These are phyloP conservation scores for Hypoxylon perforatum DNA, from an alignment of 495 filamentous ascomycete species.

Conservation along the genomic window DNA sequence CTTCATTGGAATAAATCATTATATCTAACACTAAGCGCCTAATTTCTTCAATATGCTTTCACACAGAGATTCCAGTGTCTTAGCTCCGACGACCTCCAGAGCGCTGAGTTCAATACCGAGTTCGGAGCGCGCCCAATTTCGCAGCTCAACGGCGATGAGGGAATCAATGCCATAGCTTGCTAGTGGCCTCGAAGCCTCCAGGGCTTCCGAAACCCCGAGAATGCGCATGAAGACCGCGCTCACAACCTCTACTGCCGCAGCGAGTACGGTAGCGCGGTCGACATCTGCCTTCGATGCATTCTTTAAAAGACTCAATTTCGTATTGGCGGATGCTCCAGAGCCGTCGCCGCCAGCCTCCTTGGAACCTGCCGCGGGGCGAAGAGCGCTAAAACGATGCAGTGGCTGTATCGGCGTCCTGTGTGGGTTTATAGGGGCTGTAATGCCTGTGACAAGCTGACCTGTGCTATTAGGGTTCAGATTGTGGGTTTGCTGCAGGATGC, in stretches of 20 bases:
- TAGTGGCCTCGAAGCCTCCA: not conserved
- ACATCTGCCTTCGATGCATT: not conserved
- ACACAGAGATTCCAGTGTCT: not conserved
- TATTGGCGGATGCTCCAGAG: not conserved
- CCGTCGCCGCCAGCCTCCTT: not conserved
- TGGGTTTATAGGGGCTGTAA: not conserved
- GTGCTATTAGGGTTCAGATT: not conserved
- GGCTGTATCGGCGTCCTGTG: not conserved
- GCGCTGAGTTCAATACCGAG: not conserved
- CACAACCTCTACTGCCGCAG: not conserved
- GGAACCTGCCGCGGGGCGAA: not conserved
- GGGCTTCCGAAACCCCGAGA: not conserved
- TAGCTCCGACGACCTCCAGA: not conserved
- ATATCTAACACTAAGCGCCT: not conserved
- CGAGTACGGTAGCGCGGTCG: not conserved
- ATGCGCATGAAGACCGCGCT: not conserved
- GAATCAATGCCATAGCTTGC: not conserved
- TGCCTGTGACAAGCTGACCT: not conserved
- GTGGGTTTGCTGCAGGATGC: slow-evolving; percentile 2
- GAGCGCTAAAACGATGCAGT: slow-evolving; percentile 4
- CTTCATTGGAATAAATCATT: no score
- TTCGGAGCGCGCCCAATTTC: slow-evolving; percentile 16
- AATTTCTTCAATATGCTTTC: slow-evolving; percentile 3
- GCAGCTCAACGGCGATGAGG: not conserved
- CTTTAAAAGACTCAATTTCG: slow-evolving; percentile 1